Evolutionary conservation across 768 basidiomycete genomes (phyloP).

Genomic region (Termitomyces sp.): DNA sequence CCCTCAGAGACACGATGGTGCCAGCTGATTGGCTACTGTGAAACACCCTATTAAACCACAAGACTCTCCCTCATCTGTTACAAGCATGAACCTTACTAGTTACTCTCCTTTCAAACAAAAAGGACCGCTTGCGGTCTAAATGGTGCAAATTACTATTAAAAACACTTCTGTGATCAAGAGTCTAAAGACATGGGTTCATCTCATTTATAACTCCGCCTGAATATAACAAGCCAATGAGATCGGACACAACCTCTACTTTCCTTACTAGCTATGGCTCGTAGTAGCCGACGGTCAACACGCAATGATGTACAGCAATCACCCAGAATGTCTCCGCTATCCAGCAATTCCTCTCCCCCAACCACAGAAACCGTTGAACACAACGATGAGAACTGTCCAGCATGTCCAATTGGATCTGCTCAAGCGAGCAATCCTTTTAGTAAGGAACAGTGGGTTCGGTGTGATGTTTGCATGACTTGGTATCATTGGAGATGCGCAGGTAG

Average conservation of each 20-base stretch:
- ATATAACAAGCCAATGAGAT: neutral
- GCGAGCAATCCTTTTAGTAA: conserved; percentile 37
- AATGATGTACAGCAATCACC: conserved; percentile 29
- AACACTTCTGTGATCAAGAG: no score
- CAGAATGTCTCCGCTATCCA: conserved; percentile 25
- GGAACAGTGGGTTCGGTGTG: conserved; percentile 81
- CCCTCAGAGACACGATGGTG: no score
- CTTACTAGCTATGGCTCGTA: conserved; percentile 34
- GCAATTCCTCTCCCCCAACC: conserved; percentile 19
- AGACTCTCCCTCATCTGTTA: no score
- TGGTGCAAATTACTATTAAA: no score
- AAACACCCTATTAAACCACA: no score
- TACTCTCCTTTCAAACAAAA: no score
- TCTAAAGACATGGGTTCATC: no score
- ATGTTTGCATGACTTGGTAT: conserved; percentile 77
- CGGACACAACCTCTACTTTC: neutral
- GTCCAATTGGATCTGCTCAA: conserved; percentile 30
- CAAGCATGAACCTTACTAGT: no score
- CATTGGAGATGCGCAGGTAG: conserved; percentile 80
- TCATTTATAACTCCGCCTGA: neutral
- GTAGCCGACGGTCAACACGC: conserved; percentile 38
- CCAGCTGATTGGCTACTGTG: no score
- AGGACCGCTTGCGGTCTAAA: no score
- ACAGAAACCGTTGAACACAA: conserved; percentile 18
- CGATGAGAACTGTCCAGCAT: conserved; percentile 45